Base-by-base conservation (phyloP, 345 rosid genomes). In the Linum tenue region DNA sequence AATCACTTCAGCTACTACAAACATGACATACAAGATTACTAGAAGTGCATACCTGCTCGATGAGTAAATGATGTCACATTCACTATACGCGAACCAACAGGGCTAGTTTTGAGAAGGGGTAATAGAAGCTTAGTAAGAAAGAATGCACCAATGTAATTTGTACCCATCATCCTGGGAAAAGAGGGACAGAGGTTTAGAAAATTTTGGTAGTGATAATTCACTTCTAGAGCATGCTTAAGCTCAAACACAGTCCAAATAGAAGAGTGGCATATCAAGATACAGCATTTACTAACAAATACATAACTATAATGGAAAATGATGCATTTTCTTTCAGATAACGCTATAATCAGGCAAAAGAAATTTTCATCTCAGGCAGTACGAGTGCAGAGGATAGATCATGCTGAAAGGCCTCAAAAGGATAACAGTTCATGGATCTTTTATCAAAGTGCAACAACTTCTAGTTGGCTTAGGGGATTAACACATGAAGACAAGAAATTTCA, bases 51-150 rank as follows among this genome's bases (percentile, higher is more conserved):
- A 92, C 98, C 82, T 64, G 67, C 72, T 69, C 90, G 83, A 78
- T 94, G 99, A 2, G 99, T 94, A 64, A 94, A 94, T 40, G 96
- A 94, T 7, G 97, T 79, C 43, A 90, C 95, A 77, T 94, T 90
- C 58, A 94, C 97, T 12, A 90, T 81, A 72, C 97, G 79, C 57
- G 97, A 86, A 71, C 95, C 87, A 68, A 82, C 78, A 56, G 79
- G 83, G 75, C 99, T 90, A 73, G 79, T 83, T 79, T 63, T 72
- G 56, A 94, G 88, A 78, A 94, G 95, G 14, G 97, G 95, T 60
- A 94, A 66, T 15, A 94, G 78, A 77, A 79, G 78, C 68, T 80
- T 83, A 60, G 96, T 86, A 68, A 90, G 75, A 69, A 69, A 84
- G 80, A 88, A 88, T 8, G 92, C 71, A 9, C 99, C 97, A 4